Conservation (phyloP, 345 rosid species). For the Populus simonii region DNA sequence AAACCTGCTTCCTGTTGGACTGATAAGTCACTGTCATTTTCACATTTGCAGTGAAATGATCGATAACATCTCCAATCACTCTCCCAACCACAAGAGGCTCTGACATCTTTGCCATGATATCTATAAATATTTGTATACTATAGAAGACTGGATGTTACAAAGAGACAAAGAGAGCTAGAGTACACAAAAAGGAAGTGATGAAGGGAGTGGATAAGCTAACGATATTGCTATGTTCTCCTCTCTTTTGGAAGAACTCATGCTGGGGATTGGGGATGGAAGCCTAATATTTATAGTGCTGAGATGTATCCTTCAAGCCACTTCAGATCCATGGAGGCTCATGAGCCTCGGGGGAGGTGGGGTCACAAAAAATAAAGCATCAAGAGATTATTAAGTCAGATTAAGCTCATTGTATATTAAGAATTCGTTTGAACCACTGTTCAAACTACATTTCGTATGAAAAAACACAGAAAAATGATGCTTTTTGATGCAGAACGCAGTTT, state of each 20-base stretch:
- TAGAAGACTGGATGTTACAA: not conserved
- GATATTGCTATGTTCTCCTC: not conserved
- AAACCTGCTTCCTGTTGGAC: constrained; percentile 61
- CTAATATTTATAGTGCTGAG: constrained; percentile 34
- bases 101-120: constrained; percentile 44
- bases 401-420: too few species aligned
- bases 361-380: not conserved
- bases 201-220: not conserved
- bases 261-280: constrained; percentile 4
- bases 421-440: too few species aligned
- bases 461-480: too few species aligned
- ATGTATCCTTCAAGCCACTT: not conserved
- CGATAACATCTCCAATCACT: constrained; percentile 88
- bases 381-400: not conserved
- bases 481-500: too few species aligned
- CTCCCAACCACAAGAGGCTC: constrained; percentile 87
- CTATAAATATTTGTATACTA: not conserved
- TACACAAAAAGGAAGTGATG: not conserved
- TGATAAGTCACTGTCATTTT: constrained; percentile 66
- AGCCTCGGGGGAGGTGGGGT: not conserved
- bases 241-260: constrained; percentile 8
- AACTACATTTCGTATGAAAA: too few species aligned
- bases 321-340: constrained; percentile 9
- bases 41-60: constrained; percentile 51
- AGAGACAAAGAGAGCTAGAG: not conserved